Base-by-base conservation (phyloP, 306 rosid genomes). In the Inga oerstediana region DNA sequence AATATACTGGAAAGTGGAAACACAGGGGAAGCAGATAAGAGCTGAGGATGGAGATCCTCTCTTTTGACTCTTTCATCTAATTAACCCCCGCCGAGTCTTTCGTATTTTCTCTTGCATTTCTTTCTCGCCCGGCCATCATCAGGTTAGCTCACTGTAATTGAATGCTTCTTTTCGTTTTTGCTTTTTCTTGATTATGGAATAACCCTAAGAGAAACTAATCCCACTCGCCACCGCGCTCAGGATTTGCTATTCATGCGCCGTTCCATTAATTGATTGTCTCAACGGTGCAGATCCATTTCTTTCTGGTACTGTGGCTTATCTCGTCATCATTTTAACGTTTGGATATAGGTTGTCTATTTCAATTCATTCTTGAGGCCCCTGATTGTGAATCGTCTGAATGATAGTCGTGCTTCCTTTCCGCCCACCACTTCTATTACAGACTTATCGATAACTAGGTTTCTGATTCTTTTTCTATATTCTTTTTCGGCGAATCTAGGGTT, bases 401-500 rank as follows among this genome's bases (percentile, higher is more conserved):
- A 44, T 69, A 13, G 7, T 37, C 34, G 0, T 48, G 74, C 67
- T 30, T 77, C 16, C 45, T 37, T 74, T 64, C 64, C 4, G 20
- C 17, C 37, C 82, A 74, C 59, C 24, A 14, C 22, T 78, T 39
- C 71, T 51, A 37, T 51, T 39, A 3, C 80, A 24, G 69, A 44
- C 1, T 43, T 46, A 13, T 80, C 1, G 32, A 34, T 43, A 17
- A 35, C 62, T 49, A 58, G 45, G 49, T 71, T 74, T 80, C 46
- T 77, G 69, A 41, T 74, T 12, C 43, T 15, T 54, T 12, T 76
- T 84, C 64, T 79, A 2, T 19, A 56, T 56, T n/a, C 64, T 81
- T 58, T 43, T 43, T 83, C 49, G 44, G 80, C 81, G 87, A 89
- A 80, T 89, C 80, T 88, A 93, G 97, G 94, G 88, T 82, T 85